phyloP scores from a whole-genome alignment of 2,329 filamentous ascomycete species.

The Bipolaris oryzae region DNA sequence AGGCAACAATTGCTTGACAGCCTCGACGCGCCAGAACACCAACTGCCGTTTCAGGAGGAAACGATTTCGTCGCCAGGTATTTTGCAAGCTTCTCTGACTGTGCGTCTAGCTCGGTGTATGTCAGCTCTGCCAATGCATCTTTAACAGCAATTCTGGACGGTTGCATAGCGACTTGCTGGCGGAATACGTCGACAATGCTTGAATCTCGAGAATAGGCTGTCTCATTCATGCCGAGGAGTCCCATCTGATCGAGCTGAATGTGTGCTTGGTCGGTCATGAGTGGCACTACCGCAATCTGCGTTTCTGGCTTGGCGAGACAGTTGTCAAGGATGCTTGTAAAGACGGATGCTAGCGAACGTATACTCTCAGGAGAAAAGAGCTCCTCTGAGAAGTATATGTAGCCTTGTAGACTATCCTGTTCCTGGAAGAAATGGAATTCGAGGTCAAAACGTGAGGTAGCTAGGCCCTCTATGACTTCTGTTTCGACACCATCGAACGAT shows the following conservation, averaged over 20 bases:
- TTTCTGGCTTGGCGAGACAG: conserved; percentile 9
- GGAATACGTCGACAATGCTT: conserved; percentile 15
- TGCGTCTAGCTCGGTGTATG: conserved; percentile 15
- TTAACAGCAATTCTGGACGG: conserved; percentile 12
- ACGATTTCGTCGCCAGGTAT: neutral
- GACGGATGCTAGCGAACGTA: conserved; percentile 2
- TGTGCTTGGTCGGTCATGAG: neutral
- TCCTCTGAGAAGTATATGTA: conserved; percentile 4
- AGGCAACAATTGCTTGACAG: conserved; percentile 37
- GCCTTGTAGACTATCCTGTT: neutral
- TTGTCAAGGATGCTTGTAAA: conserved; percentile 9
- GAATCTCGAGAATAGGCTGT: conserved; percentile 2
- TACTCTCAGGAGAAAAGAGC: conserved; percentile 6
- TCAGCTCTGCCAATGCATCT: conserved; percentile 11
- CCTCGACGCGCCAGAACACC: conserved; percentile 23
- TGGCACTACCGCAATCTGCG: neutral
- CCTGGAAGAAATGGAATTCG: conserved; percentile 6
- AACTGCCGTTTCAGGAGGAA: conserved; percentile 14
- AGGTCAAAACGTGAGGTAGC: neutral
- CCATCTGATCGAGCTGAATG: neutral
- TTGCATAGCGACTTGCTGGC: conserved; percentile 3
- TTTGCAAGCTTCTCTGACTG: conserved; percentile 12
- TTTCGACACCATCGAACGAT: neutral
- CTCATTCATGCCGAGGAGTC: neutral
- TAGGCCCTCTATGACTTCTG: neutral